phyloP scores from a whole-genome alignment of 495 filamentous ascomycete genomes.

The Podospora fimiseda region DNA sequence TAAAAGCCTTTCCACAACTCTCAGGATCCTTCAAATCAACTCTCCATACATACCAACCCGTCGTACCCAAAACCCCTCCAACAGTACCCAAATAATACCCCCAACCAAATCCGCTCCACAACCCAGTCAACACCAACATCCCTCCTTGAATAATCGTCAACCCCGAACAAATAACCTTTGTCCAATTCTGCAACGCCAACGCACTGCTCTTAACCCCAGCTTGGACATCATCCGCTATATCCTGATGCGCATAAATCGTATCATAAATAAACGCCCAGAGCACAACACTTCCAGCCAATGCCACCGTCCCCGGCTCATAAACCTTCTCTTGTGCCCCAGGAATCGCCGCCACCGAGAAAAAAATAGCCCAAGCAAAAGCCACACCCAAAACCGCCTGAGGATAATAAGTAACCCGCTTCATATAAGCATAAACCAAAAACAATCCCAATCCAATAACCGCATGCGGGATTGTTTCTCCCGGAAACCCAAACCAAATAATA shows the following conservation, averaged over 20 bases:
- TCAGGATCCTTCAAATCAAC: too few relatives aligned
- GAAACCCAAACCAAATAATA: not conserved
- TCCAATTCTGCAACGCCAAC: conserved; percentile 24
- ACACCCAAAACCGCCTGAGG: conserved; percentile 33
- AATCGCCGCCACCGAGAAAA: conserved; percentile 17
- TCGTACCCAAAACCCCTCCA: too few relatives aligned
- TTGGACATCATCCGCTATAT: conserved; percentile 37
- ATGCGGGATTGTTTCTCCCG: not conserved
- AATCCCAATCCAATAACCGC: conserved; percentile 1
- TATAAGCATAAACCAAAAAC: conserved; percentile 31
- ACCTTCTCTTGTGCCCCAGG: conserved; percentile 14
- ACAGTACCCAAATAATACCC: too few relatives aligned
- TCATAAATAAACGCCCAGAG: conserved; percentile 43
- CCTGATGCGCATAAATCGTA: conserved; percentile 43
- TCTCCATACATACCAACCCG: too few relatives aligned
- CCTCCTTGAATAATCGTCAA: not conserved
- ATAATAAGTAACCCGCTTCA: conserved; percentile 30
- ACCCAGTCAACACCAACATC: not conserved
- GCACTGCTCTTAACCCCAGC: conserved; percentile 37
- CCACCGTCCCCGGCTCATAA: not conserved
- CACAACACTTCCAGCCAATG: conserved; percentile 18
- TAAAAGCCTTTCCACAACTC: too few relatives aligned
- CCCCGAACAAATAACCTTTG: conserved; percentile 11
- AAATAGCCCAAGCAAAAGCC: conserved; percentile 20
- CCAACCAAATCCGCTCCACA: not conserved